These are phyloP conservation scores for Lasiodiplodia theobromae DNA, from an alignment of 2,329 filamentous ascomycete genomes.

Conservation along the genomic window DNA sequence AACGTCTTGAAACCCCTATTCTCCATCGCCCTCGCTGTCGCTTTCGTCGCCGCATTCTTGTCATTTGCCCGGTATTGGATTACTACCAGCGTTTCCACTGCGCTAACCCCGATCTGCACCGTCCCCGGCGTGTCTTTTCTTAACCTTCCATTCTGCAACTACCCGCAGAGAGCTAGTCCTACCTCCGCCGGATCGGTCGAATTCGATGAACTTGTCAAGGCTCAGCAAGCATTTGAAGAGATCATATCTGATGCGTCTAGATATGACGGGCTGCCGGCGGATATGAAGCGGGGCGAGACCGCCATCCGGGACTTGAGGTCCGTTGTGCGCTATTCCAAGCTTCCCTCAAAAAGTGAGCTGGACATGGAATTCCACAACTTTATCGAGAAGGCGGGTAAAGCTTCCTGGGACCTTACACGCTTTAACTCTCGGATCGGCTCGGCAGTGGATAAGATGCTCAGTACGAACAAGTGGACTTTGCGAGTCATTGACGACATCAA, in stretches of 20 bases:
- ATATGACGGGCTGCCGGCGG: conserved; percentile 72
- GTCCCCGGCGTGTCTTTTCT: conserved; percentile 70
- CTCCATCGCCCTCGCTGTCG: conserved; percentile 66
- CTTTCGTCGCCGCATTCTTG: conserved; percentile 53
- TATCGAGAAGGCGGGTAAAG: conserved; percentile 70
- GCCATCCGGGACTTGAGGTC: conserved; percentile 77
- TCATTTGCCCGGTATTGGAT: conserved; percentile 8
- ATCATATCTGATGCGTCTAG: conserved; percentile 73
- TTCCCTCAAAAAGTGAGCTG: conserved; percentile 73
- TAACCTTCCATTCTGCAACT: conserved; percentile 68
- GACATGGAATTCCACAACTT: conserved; percentile 79
- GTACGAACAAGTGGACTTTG: conserved; percentile 75
- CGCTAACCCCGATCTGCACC: conserved; percentile 73
- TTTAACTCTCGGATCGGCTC: conserved; percentile 81
- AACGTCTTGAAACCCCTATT: conserved; percentile 70
- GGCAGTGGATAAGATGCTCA: conserved; percentile 76
- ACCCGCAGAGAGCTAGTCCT: conserved; percentile 31
- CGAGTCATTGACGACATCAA: conserved; percentile 44
- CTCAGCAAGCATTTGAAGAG: conserved; percentile 78
- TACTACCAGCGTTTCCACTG: conserved; percentile 41
- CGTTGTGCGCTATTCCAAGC: conserved; percentile 72
- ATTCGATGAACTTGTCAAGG: conserved; percentile 76
- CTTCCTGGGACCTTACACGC: conserved; percentile 70
- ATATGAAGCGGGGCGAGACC: conserved; percentile 80
- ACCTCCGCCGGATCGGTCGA: conserved; percentile 52